Evolutionary conservation across 2,329 filamentous ascomycete genomes (phyloP).

Genomic region (Diatrype stigma): DNA sequence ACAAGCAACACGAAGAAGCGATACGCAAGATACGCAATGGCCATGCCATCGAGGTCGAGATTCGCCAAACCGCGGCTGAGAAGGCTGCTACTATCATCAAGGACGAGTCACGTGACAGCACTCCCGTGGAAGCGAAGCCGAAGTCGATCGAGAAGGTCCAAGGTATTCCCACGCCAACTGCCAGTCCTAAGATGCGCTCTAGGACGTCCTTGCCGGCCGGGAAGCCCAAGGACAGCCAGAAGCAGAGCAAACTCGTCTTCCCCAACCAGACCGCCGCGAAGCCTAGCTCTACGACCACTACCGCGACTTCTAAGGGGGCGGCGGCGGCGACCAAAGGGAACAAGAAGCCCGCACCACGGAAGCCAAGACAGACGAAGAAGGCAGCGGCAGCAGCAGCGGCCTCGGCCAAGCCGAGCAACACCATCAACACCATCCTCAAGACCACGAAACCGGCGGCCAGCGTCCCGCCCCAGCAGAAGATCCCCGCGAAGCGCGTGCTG

Average conservation of each 20-base stretch:
- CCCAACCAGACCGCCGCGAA: constrained; percentile 19
- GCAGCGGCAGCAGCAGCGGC: constrained; percentile 38
- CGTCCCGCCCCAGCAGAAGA: constrained; percentile 16
- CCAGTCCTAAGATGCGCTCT: constrained; percentile 46
- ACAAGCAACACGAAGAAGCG: constrained; percentile 39
- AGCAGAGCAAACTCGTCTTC: constrained; percentile 51
- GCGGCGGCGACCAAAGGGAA: constrained; percentile 30
- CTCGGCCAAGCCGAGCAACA: constrained; percentile 21
- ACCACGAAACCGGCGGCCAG: constrained; percentile 18
- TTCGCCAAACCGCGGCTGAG: constrained; percentile 27
- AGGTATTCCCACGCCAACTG: constrained; percentile 54
- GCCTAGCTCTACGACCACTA: constrained; percentile 11
- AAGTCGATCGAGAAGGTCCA: constrained; percentile 39
- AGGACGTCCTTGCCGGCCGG: constrained; percentile 32
- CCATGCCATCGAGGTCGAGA: constrained; percentile 36
- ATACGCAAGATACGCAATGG: constrained; percentile 33
- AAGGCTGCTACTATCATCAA: constrained; percentile 12
- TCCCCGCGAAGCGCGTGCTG: constrained; percentile 21
- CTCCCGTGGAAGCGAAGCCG: constrained; percentile 28
- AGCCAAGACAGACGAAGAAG: constrained; percentile 39
- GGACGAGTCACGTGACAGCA: constrained; percentile 19
- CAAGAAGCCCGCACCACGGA: constrained; percentile 28
- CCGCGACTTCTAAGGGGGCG: constrained; percentile 2
- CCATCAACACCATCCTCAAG: constrained; percentile 27
- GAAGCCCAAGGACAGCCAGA: constrained; percentile 39